Evolutionary conservation across 2,329 filamentous ascomycete genomes (phyloP), one percentile per base, ranked within the genome.

Genomic region (Celoporthe dispersa): DNA sequence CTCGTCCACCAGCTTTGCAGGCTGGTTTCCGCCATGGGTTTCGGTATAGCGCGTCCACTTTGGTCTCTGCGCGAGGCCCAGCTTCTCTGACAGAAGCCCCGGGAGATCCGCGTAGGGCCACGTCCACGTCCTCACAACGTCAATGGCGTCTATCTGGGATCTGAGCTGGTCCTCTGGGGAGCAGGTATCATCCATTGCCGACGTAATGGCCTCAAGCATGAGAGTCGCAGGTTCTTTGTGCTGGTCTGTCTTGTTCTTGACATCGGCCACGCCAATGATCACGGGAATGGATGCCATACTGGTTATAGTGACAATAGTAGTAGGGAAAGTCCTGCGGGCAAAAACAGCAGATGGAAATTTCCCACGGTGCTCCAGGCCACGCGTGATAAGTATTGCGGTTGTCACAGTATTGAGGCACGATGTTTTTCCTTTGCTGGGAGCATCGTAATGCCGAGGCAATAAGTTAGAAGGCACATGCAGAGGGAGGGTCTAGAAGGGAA

Each of bases 61-160:
- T 0, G 85, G 80, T 2, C 68, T 64, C 22, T 64, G 31, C 8
- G 82, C 76, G 3, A 87, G 79, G 0, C 80, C 81, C 2, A 91
- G 77, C 51, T 80, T 83, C 53, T 84, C 73, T 0, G 85, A 81
- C 7, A 92, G 75, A 1, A 88, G 78, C 6, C 81, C 82, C 0
- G 89, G 87, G 1, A 91, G 77, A 75, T 91, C 85, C 1, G 82
- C 78, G 75, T 91, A 91, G 0, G 86, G 84, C 89, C 89, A 91
- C 0, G 89, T 90, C 89, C 89, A 92, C 0, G 87, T 87, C 55
- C 82, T 83, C 12, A 91, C 88, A 4, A 90, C 84, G 59, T 85
- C 81, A 61, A 92, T 81, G 73, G 85, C 87, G 75, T 91, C 88
- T 66, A 90, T 85, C 0, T 78, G 77, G 0, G 79, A 74, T 70